Conservation (phyloP, 768 basidiomycete species). For the Boletus subcaerulescens region DNA sequence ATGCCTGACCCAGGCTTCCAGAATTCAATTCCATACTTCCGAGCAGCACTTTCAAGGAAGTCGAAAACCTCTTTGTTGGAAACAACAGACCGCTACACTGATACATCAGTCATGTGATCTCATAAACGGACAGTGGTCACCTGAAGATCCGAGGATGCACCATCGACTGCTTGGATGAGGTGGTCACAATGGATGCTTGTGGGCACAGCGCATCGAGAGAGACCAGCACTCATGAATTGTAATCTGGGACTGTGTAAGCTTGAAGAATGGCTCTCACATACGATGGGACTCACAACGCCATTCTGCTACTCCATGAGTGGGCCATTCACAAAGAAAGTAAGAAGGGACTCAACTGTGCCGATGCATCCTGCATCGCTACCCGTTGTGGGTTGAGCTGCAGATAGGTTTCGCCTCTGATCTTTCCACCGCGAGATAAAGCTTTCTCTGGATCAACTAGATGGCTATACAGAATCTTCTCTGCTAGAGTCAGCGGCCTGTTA, state of each 20-base stretch:
- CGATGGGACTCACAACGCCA: constrained; percentile 64
- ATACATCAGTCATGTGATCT: constrained; percentile 1
- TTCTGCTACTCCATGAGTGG: constrained; percentile 43
- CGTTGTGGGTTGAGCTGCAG: constrained; percentile 88
- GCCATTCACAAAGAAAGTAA: background rate
- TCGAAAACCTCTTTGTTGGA: constrained; percentile 97
- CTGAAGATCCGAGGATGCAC: constrained; percentile 83
- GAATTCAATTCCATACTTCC: constrained; percentile 94
- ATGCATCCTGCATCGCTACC: constrained; percentile 97
- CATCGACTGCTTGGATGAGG: constrained; percentile 90
- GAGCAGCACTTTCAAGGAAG: constrained; percentile 89
- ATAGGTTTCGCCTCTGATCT: constrained; percentile 82
- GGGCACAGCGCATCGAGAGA: constrained; percentile 79
- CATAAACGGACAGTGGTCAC: constrained; percentile 34
- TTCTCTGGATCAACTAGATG: constrained; percentile 82
- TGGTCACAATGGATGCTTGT: constrained; percentile 98
- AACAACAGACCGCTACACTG: constrained; percentile 67
- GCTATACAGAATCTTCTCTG: constrained; percentile 96
- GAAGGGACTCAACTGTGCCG: constrained; percentile 66
- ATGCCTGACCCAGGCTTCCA: constrained; percentile 91
- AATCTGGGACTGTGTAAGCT: constrained; percentile 45
- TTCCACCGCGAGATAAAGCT: constrained; percentile 59
- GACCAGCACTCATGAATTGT: constrained; percentile 97
- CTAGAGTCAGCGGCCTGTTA: constrained; percentile 81
- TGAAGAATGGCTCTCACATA: background rate